Evolutionary conservation across 768 basidiomycete species (phyloP).

Genomic region (Termitomyces bulborhizus): DNA sequence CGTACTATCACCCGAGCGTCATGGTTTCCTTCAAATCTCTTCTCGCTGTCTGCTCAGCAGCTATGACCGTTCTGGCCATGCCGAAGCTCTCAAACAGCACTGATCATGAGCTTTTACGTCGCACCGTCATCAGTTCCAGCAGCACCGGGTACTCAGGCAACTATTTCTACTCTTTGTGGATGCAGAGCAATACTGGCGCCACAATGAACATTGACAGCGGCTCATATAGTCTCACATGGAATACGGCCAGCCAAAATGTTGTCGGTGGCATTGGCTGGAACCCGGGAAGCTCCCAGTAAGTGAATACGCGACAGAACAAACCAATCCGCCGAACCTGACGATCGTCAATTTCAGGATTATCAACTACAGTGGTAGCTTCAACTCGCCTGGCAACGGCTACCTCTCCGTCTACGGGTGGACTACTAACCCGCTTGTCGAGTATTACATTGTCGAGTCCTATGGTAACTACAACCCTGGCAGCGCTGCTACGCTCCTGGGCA

Average conservation of each 20-base stretch:
- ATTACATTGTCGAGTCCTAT: constrained; percentile 39
- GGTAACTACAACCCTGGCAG: constrained; percentile 34
- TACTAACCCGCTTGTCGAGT: constrained; percentile 38
- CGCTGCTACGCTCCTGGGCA: constrained; percentile 27
- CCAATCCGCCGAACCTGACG: not conserved
- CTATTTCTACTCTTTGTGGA: constrained; percentile 35
- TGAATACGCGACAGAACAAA: not conserved
- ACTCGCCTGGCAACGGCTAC: constrained; percentile 34
- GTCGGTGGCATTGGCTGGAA: constrained; percentile 36
- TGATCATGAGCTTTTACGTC: constrained; percentile 12
- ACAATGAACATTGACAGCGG: constrained; percentile 28
- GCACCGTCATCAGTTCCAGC: constrained; percentile 9
- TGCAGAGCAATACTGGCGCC: constrained; percentile 22
- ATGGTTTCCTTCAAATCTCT: constrained; percentile 9
- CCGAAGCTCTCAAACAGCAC: constrained; percentile 8
- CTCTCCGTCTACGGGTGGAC: constrained; percentile 44
- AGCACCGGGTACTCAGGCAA: constrained; percentile 24
- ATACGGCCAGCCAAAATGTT: constrained; percentile 24
- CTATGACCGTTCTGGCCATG: constrained; percentile 14
- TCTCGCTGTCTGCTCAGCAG: constrained; percentile 14
- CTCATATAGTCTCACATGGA: constrained; percentile 27
- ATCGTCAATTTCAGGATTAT: constrained; percentile 21
- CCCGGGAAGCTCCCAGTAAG: constrained; percentile 26
- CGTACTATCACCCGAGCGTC: not conserved
- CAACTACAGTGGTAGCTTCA: constrained; percentile 28